Conservation (phyloP, 345 rosid genomes). For the Salix viminalis region DNA sequence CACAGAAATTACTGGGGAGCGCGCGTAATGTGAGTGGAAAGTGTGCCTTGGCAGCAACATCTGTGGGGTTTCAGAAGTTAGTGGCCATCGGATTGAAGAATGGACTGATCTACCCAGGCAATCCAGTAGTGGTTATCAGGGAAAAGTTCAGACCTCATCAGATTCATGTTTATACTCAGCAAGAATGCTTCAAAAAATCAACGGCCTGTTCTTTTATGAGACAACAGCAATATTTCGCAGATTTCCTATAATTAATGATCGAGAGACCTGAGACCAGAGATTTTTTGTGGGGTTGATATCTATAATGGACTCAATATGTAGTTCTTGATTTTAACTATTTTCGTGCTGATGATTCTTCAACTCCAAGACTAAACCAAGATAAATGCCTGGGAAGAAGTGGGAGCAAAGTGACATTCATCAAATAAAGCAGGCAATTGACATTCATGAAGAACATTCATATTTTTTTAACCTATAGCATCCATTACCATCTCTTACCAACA, state of each 20-base stretch:
- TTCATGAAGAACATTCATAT: too few species aligned
- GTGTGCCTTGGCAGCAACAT: conserved; percentile 46
- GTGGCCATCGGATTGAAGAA: conserved; percentile 66
- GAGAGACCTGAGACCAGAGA: conserved; percentile 54
- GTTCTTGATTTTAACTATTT: conserved; percentile 81
- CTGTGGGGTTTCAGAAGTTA: conserved; percentile 55
- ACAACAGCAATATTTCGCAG: conserved; percentile 63
- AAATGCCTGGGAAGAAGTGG: conserved; percentile 65
- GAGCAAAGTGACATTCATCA: conserved; percentile 50
- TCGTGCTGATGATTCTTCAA: conserved; percentile 49
- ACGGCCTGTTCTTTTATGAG: conserved; percentile 75
- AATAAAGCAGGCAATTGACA: too few species aligned
- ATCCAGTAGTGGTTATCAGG: conserved; percentile 76
- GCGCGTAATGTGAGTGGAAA: conserved; percentile 46
- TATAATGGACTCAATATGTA: conserved; percentile 67
- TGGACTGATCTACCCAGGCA: conserved; percentile 58
- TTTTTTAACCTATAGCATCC: too few species aligned
- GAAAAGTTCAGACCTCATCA: conserved; percentile 61
- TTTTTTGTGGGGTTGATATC: conserved; percentile 64
- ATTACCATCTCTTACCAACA: too few species aligned
- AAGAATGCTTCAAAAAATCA: conserved; percentile 63
- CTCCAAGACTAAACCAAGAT: conserved; percentile 63
- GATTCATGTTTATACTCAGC: conserved; percentile 81
- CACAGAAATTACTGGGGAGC: conserved; percentile 63
- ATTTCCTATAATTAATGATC: conserved; percentile 56